Base-by-base conservation (phyloP, 192 early-diverging fungal species). In the Coemansia sp. region DNA sequence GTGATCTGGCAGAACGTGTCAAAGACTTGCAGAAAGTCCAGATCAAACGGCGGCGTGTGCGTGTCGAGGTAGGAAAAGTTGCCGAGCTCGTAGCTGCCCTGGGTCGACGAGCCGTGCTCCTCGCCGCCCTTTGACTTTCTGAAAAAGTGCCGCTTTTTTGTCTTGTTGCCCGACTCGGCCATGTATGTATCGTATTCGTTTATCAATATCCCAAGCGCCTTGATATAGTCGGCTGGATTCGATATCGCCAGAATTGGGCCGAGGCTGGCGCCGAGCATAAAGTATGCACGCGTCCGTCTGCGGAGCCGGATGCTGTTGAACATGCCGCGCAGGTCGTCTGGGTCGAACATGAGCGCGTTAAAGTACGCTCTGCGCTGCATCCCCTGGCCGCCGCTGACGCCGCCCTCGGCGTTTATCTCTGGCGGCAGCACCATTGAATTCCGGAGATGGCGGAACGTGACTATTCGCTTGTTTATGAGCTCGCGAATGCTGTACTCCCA, bases 1-100 rank as follows among this genome's bases (percentile, higher is more conserved):
- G 85, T 67, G 9, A 86, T 80, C 53, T 88, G 84, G 43, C 83
- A 83, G 21, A 88, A 69, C 30, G 87, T 86, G 64, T 83, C 86
- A 62, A 87, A 87, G 21, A 82, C 82, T 54, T 88, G 86, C 29
- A 88, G 62, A 72, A 85, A 88, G 62, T 87, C 85, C 49, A 88
- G 53, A 54, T 88, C 87, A 56, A 85, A 87, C 14, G 87, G 85
- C 62, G 75, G 75, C 24, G 54, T 64, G 43, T 78, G 75, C n/a
- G 75, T 78, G 49, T 78, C 75, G n/a, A 78, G 65, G 23, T 78
- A 78, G 5, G 75, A 78, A 54, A 78, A 78, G 46, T 68, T 72
- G n/a, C 75, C 70, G 8, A 44, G 42, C 49, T 78, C 75, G 28
- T 72, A 72, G 33, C 58, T 60, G 10, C 58, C 32, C 55, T 69